phyloP scores from a whole-genome alignment of 441 rosid species.

The Aleurites moluccanus region DNA sequence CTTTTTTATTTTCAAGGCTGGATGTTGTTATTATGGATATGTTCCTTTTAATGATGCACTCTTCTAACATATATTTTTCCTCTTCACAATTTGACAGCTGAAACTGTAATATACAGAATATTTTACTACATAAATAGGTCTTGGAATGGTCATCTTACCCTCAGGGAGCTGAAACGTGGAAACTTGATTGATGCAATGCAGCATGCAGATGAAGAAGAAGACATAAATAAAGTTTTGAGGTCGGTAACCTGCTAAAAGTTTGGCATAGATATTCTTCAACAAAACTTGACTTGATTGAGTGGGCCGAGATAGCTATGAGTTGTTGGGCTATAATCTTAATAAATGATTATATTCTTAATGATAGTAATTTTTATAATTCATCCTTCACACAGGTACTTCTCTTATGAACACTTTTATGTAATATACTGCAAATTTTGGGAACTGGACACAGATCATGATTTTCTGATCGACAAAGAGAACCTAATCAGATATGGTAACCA shows the following conservation, averaged over 20 bases:
- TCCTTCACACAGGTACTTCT: constrained; percentile 65
- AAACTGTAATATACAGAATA: constrained; percentile 96
- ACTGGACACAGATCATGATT: constrained; percentile 96
- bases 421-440: constrained; percentile 99
- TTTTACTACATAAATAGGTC: constrained; percentile 91
- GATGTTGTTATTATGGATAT: constrained; percentile 5
- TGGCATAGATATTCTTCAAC: neutral
- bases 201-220: constrained; percentile 97
- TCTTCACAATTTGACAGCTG: constrained; percentile 60
- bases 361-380: neutral
- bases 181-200: constrained; percentile 85
- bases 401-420: constrained; percentile 97
- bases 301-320: neutral
- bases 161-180: constrained; percentile 90
- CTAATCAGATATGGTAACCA: constrained; percentile 98
- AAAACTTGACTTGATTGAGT: neutral
- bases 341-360: neutral
- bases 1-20: neutral
- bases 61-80: constrained; percentile 25
- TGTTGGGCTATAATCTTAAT: neutral
- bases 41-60: neutral
- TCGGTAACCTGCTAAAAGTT: constrained; percentile 29
- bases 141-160: constrained; percentile 80
- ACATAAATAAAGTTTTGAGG: constrained; percentile 98
- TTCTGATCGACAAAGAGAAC: constrained; percentile 95